Conservation (phyloP, 1,284 basidiomycete genomes). For the Ceratobasidium sp. region DNA sequence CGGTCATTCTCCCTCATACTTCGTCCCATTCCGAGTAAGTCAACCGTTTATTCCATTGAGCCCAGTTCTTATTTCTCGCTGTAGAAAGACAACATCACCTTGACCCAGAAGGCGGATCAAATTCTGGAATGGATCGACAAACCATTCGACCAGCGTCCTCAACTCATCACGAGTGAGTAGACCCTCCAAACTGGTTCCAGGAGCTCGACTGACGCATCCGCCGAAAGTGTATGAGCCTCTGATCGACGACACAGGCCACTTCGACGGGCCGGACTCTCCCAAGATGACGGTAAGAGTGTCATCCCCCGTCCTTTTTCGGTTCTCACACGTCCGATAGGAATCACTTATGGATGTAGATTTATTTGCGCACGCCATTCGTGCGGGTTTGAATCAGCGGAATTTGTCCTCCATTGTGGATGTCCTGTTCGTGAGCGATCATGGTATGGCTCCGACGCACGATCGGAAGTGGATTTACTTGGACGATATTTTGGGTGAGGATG, state of each 20-base stretch:
- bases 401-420: conserved; percentile 87
- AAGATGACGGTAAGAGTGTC: conserved; percentile 74
- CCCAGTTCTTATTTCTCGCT: conserved; percentile 38
- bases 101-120: conserved; percentile 77
- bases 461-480: conserved; percentile 84
- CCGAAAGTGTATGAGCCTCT: conserved; percentile 78
- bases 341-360: conserved; percentile 78
- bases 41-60: neutral
- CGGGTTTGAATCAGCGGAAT: conserved; percentile 75
- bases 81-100: conserved; percentile 69
- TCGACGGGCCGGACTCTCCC: conserved; percentile 77
- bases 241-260: conserved; percentile 85
- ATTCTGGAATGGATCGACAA: conserved; percentile 83
- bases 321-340: conserved; percentile 66
- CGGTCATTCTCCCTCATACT: conserved; percentile 78
- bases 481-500: conserved; percentile 80
- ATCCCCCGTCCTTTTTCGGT: too few relatives aligned
- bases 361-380: conserved; percentile 79
- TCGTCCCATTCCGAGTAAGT: conserved; percentile 78
- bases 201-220: conserved; percentile 2
- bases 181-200: conserved; percentile 29
- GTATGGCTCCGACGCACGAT: conserved; percentile 89
- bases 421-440: conserved; percentile 92
- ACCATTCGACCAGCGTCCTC: conserved; percentile 75
- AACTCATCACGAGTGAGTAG: conserved; percentile 78